A percentile compares a stretch with the other conserved stretches of the same genome.
Evolutionary conservation across 441 rosid genomes (phyloP).

Genomic region (Syzygium syzygioides): DNA sequence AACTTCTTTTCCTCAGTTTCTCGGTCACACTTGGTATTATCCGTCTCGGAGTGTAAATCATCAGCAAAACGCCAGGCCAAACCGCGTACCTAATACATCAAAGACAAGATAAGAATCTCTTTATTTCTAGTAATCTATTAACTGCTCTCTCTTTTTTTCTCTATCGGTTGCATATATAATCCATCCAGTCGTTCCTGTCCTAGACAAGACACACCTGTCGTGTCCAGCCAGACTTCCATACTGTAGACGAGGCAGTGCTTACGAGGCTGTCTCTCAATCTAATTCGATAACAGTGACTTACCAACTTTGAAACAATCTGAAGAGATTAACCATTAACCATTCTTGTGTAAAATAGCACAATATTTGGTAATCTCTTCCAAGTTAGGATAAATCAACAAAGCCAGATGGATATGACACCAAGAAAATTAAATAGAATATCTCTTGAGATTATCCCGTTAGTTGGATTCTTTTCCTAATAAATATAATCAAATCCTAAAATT

Average conservation of each 20-base stretch:
- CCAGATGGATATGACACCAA: not conserved
- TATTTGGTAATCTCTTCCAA: not conserved
- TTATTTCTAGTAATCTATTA: not conserved
- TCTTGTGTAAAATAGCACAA: not conserved
- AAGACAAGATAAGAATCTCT: not conserved
- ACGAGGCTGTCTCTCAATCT: not conserved
- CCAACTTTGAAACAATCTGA: not conserved
- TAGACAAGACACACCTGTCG: not conserved
- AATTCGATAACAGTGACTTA: not conserved
- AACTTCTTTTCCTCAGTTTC: not conserved
- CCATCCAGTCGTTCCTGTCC: not conserved
- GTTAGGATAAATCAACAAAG: not conserved
- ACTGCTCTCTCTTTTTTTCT: not conserved
- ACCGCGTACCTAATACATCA: not conserved
- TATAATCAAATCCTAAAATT: too few relatives aligned
- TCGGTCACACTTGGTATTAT: not conserved
- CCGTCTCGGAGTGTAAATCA: not conserved
- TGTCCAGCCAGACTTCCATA: not conserved
- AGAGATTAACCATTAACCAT: not conserved
- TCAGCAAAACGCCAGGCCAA: not conserved
- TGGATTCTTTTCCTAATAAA: not conserved
- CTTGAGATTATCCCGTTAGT: not conserved
- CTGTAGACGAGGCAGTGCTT: not conserved
- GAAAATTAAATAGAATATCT: not conserved
- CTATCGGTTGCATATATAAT: not conserved